Conservation (phyloP, 139 green algal genomes). For the Coelastrella sp. region DNA sequence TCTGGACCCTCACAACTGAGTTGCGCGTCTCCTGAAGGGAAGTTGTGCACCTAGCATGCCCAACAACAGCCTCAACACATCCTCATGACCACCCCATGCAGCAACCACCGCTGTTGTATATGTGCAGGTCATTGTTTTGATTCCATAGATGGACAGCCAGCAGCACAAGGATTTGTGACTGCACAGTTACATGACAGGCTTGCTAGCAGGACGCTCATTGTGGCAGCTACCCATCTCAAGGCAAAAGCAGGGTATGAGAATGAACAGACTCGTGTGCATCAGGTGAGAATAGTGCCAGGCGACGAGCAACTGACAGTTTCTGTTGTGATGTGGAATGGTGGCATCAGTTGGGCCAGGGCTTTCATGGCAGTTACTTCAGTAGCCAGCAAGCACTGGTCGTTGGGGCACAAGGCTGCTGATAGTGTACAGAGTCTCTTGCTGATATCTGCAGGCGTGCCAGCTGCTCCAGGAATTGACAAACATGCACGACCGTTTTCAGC, state of each 20-base stretch:
- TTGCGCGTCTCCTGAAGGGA: too few species aligned
- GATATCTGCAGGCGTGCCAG: conserved; percentile 41
- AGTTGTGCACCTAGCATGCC: too few species aligned
- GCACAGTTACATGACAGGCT: conserved; percentile 49
- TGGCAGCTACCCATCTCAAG: conserved; percentile 78
- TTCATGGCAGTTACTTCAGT: neutral
- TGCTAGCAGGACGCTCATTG: conserved; percentile 50
- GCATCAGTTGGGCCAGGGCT: neutral
- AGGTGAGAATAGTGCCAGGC: conserved; percentile 43
- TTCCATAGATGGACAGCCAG: conserved; percentile 5
- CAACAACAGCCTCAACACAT: too few species aligned
- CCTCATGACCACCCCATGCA: too few species aligned
- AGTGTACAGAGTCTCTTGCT: neutral
- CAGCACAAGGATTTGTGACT: conserved; percentile 61
- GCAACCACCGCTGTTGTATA: neutral
- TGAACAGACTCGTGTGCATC: conserved; percentile 55
- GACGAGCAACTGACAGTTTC: neutral
- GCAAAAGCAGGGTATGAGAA: conserved; percentile 70
- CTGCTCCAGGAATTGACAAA: conserved; percentile 44
- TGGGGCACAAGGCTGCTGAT: neutral
- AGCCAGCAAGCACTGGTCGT: neutral
- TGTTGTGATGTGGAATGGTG: neutral
- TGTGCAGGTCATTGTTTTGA: conserved; percentile 49
- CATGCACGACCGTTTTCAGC: conserved; percentile 24
- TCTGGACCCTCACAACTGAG: too few species aligned